Base-by-base conservation (phyloP, 129 eudicot genomes). In the Helianthus tuberosus region DNA sequence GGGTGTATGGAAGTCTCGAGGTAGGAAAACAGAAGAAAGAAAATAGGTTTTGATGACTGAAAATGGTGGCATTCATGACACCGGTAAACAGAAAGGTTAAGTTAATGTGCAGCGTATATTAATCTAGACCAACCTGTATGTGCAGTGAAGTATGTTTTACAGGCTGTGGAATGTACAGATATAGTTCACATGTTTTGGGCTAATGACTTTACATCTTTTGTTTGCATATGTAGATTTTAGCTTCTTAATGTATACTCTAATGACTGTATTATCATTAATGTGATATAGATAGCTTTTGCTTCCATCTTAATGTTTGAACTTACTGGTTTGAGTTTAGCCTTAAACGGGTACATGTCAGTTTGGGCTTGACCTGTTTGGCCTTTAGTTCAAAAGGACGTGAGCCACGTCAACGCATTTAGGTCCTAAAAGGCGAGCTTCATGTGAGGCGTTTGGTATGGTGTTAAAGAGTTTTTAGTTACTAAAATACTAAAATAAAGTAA, bases 1-100 rank as follows among this genome's bases (percentile, higher is more conserved):
- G 96, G 78, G 86, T 43, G 80, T 48, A 59, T 89, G 96, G 96
- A 84, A 84, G 87, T 75, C 78, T 17, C 79, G 84, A 68, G 84
- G 76, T 60, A 84, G 84, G 74, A 89, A 87, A 79, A 39, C 81
- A 65, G 73, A 52, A 25, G 71, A 67, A 70, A 68, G 87, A 53
- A 86, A 83, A 63, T 79, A 89, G 81, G 72, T 68, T 67, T 46
- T 12, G 72, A 51, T 43, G 73, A 50, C 25, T 29, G 77, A 47
- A 39, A 67, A 71, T 10, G 83, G 76, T 73, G 60, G 16, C 52
- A 43, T 39, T 71, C 32, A 51, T 49, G 17, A 48, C 77, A 61
- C 51, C 41, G 77, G 68, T 68, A 77, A 59, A 58, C 38, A 57
- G 71, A 47, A 61, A 61, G 46, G 46, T 35, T 59, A 35, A 61